These are phyloP conservation scores for Leccinum uliginosum DNA, from an alignment of 768 basidiomycete genomes.

Conservation along the genomic window DNA sequence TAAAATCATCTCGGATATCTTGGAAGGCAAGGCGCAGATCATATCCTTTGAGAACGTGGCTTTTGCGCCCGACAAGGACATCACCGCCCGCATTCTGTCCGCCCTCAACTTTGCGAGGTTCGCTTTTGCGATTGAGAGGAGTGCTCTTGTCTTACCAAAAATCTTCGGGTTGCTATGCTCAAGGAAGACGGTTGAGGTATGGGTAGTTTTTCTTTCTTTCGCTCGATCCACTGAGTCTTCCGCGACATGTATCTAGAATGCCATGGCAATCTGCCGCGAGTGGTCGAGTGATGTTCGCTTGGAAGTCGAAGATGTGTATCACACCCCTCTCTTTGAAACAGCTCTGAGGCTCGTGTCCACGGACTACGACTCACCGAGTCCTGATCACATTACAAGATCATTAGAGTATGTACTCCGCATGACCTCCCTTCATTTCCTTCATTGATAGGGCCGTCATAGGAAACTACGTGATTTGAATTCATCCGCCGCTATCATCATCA, in stretches of 20 bases:
- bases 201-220: background rate
- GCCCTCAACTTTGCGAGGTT: conserved; percentile 56
- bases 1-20: conserved; percentile 13
- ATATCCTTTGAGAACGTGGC: conserved; percentile 42
- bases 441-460: conserved; percentile 17
- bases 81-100: conserved; percentile 50
- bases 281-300: conserved; percentile 44
- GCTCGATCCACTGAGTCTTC: background rate
- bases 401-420: conserved; percentile 15
- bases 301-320: conserved; percentile 48
- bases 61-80: conserved; percentile 27
- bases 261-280: conserved; percentile 44
- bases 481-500: conserved; percentile 42
- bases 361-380: conserved; percentile 33
- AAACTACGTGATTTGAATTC: conserved; percentile 13
- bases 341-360: conserved; percentile 34
- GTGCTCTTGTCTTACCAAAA: conserved; percentile 5
- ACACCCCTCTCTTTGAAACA: conserved; percentile 43
- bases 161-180: conserved; percentile 11
- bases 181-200: conserved; percentile 19
- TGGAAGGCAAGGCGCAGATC: conserved; percentile 31
- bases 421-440: background rate
- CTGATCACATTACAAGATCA: conserved; percentile 27
- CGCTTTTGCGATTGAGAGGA: conserved; percentile 29
- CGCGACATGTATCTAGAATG: conserved; percentile 36